Evolutionary conservation across 441 rosid genomes (phyloP), one percentile per base, ranked within the genome.

Genomic region (Eruca vesicaria): DNA sequence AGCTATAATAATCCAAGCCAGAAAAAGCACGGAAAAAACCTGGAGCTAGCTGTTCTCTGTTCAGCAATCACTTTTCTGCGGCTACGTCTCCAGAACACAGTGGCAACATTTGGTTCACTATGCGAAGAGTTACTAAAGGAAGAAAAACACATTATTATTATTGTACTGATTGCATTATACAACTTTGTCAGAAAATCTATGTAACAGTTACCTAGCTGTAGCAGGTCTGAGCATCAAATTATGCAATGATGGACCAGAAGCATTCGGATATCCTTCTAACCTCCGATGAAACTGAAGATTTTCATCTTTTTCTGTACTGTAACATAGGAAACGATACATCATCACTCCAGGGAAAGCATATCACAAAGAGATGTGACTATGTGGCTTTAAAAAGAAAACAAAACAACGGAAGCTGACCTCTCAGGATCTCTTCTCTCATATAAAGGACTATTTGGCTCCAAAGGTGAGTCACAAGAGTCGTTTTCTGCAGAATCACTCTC

Each of bases 401-500:
- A 45, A 58, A 73, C 36, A 68, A 57, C 26, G 7, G 71, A 73
- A 62, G 64, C 86, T 60, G 26, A 92, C 99, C 97, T 90, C 82
- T 94, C 98, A 73, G 84, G 83, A 79, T 96, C 99, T 78, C 84
- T 71, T 85, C 92, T 86, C 77, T 96, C 97, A 82, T 92, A 94
- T 19, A 94, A 83, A 68, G 99, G 99, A 86, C 99, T 96, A 72
- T 96, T 96, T 74, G 99, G 99, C 86, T 96, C 99, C 65, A 96
- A 82, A 12, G 99, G 99, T 70, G 99, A 96, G 75, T 94, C 99
- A 78, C 99, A 96, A 31, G 99, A 96, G 81, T 96, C 99, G 79
- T 97, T 97, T 85, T 97, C 99, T 56, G 98, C 99, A 79, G 98
- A 97, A 83, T 97, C 99, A 83, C 99, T 97, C 84, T 97, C 99